Percentiles rank a stretch among this genome's conserved stretches.
Conservation (phyloP, 2,329 filamentous ascomycete genomes). For the Arthrobotrys sphaeroides region DNA sequence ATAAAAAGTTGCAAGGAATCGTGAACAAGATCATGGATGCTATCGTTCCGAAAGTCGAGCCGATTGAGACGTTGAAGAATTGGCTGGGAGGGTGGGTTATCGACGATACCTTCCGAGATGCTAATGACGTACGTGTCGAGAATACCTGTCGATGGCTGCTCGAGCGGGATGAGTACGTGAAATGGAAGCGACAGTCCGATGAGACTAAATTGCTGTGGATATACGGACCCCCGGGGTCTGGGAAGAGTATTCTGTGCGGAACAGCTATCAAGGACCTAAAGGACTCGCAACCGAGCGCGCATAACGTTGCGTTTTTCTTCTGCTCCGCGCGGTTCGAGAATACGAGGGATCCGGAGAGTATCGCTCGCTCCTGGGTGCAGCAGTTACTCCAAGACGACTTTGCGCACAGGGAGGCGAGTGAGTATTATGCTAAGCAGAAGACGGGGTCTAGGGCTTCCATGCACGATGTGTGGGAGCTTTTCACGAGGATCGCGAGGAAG, state of each 20-base stretch:
- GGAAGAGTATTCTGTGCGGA: constrained; percentile 31
- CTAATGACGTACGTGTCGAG: constrained; percentile 26
- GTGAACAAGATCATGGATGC: constrained; percentile 27
- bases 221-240: constrained; percentile 26
- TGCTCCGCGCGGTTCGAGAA: constrained; percentile 38
- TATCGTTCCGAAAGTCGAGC: constrained; percentile 27
- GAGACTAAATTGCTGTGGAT: constrained; percentile 37
- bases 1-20: constrained; percentile 15
- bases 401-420: constrained; percentile 7
- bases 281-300: constrained; percentile 20
- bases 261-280: constrained; percentile 35
- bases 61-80: constrained; percentile 35
- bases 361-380: constrained; percentile 52
- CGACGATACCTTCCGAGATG: constrained; percentile 31
- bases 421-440: constrained; percentile 19
- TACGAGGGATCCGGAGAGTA: constrained; percentile 38
- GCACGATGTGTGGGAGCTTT: constrained; percentile 46
- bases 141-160: constrained; percentile 33
- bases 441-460: constrained; percentile 14
- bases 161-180: constrained; percentile 29
- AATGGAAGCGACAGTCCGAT: constrained; percentile 17
- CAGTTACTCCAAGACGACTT: constrained; percentile 45
- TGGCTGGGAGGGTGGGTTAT: constrained; percentile 35
- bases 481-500: constrained; percentile 22
- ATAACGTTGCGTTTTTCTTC: constrained; percentile 45